Evolutionary conservation across 73 alveolate genomes (phyloP), one percentile per base, ranked within the genome.

Genomic region (Symbiodinium natans): DNA sequence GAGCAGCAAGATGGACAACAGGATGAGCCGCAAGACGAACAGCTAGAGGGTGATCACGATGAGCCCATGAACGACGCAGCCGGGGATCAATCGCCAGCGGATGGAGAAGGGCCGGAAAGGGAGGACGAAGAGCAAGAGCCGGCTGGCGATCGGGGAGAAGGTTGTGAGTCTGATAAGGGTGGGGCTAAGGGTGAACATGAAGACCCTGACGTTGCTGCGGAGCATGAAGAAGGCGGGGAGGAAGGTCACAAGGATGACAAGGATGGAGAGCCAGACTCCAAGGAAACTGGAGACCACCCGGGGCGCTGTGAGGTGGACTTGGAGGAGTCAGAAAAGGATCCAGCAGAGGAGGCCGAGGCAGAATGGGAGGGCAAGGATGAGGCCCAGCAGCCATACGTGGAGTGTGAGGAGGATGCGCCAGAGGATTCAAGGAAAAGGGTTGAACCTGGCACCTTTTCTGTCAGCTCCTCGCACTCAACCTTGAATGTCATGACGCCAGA

Each of bases 391-490:
- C 87, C 87, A 3, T 89, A 89, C 95, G 95, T 89, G 43, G 95
- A 89, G 75, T 89, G 95, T 27, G 95, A 89, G 86, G 95, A 89
- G 95, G 95, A 89, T 41, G 42, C 74, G 6, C 43, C 42, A 34
- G 86, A 39, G 74, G 95, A 89, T 25, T 40, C 25, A n/a, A 42
- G 94, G 25, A 52, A 59, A 23, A 54, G 42, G 94, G 85, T 87
- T 33, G 71, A 54, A 11, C 59, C 94, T 1, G 68, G 68, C 23
- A 59, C 94, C 5, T 87, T 87, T 27, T 42, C 74, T 25, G 85
- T 38, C 40, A 87, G 94, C 33, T 73, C 85, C 31, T 56, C 68
- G 46, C 74, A 25, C 41, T 54, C 94, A 68, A 87, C 82, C 3
- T 52, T 87, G 59, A 87, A 87, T 27, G 94, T 87, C 41, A 75